A percentile compares a stretch with the other conserved stretches of the same genome.
phyloP scores from a whole-genome alignment of 441 rosid genomes.

The Syzygium syzygioides region DNA sequence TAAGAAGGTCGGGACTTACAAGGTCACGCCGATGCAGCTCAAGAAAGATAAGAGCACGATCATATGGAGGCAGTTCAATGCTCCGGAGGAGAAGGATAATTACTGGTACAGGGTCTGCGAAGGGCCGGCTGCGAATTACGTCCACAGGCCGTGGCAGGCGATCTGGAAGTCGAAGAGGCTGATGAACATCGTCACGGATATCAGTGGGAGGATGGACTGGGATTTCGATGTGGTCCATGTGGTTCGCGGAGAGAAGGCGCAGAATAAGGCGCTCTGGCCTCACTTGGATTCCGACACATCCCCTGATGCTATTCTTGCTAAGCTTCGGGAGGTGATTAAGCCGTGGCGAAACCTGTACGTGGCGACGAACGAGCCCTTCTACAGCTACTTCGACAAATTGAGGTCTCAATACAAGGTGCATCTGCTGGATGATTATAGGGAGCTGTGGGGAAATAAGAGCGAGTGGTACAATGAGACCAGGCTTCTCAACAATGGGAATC shows the following conservation, averaged over 20 bases:
- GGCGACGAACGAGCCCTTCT: conserved; percentile 85
- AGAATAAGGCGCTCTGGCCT: conserved; percentile 86
- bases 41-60: conserved; percentile 66
- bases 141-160: conserved; percentile 85
- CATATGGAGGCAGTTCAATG: conserved; percentile 86
- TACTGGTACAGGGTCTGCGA: conserved; percentile 97
- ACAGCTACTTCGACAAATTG: conserved; percentile 82
- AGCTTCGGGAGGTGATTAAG: conserved; percentile 51
- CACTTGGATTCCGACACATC: conserved; percentile 80
- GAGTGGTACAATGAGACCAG: conserved; percentile 91
- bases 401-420: conserved; percentile 85
- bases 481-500: conserved; percentile 52
- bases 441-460: conserved; percentile 69
- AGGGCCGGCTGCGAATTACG: conserved; percentile 68
- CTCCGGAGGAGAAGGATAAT: conserved; percentile 74
- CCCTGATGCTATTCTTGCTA: conserved; percentile 62
- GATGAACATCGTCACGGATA: conserved; percentile 84
- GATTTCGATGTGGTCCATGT: conserved; percentile 91
- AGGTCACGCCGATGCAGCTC: conserved; percentile 62
- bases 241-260: conserved; percentile 86
- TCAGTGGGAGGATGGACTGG: conserved; percentile 94
- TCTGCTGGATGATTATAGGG: conserved; percentile 76
- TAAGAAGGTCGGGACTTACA: conserved; percentile 59
- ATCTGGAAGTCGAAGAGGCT: conserved; percentile 94
- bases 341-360: conserved; percentile 79